Conservation (phyloP, 345 rosid genomes). For the Kernera saxatilis region DNA sequence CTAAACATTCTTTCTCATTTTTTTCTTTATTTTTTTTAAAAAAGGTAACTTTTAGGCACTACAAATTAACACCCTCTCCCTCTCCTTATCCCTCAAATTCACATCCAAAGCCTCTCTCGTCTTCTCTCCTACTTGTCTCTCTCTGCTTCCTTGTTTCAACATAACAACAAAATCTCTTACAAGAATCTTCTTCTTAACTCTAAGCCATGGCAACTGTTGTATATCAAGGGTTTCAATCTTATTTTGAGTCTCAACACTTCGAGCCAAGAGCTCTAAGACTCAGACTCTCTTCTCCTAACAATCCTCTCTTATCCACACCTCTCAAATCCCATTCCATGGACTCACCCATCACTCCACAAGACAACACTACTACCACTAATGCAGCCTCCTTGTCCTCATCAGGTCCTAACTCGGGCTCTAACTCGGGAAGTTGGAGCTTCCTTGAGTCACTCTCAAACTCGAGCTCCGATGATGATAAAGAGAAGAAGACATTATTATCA, state of each 20-base stretch:
- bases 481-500: slow-evolving; percentile 6
- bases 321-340: slow-evolving; percentile 32
- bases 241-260: slow-evolving; percentile 47
- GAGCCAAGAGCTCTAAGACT: slow-evolving; percentile 60
- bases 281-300: slow-evolving; percentile 44
- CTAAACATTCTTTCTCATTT: slow-evolving; percentile 6
- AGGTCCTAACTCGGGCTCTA: slow-evolving; percentile 26
- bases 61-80: slow-evolving; percentile 25
- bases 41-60: slow-evolving; percentile 28
- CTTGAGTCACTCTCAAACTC: slow-evolving; percentile 37
- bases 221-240: slow-evolving; percentile 51
- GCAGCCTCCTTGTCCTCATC: slow-evolving; percentile 27
- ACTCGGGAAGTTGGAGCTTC: slow-evolving; percentile 45
- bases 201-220: slow-evolving; percentile 61
- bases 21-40: background rate
- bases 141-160: slow-evolving; percentile 10
- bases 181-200: background rate
- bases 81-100: slow-evolving; percentile 36
- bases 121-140: slow-evolving; percentile 5
- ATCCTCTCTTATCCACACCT: slow-evolving; percentile 30
- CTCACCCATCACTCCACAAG: slow-evolving; percentile 28
- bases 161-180: slow-evolving; percentile 3
- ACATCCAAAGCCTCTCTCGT: slow-evolving; percentile 18
- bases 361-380: background rate
- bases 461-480: slow-evolving; percentile 21